phyloP scores from a whole-genome alignment of 345 rosid species.

The Clausena lansium region DNA sequence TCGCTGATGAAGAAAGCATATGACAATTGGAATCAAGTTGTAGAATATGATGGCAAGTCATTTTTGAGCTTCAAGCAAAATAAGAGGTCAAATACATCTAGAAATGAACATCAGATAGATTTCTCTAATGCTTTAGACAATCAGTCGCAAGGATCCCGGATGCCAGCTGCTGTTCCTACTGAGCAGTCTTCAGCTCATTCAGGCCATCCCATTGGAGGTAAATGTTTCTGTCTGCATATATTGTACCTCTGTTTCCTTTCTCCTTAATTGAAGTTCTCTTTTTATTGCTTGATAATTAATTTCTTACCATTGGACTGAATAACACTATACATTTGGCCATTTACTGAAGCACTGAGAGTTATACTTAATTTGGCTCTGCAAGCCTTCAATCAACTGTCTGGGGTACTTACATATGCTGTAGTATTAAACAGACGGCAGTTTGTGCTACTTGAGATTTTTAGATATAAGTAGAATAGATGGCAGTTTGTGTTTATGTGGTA shows the following conservation, averaged over 20 bases:
- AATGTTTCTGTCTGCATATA: constrained; percentile 8
- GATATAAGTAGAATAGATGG: background rate
- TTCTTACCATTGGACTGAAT: background rate
- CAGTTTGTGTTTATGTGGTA: background rate
- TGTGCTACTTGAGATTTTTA: background rate
- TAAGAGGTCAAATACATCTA: constrained; percentile 45
- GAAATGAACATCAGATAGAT: constrained; percentile 45
- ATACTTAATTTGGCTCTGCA: background rate
- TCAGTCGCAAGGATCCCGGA: constrained; percentile 49
- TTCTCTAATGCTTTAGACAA: constrained; percentile 49
- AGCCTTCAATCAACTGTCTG: background rate
- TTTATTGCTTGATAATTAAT: background rate
- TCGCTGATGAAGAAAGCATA: constrained; percentile 87
- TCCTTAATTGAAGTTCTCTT: background rate
- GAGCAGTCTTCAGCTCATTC: constrained; percentile 56
- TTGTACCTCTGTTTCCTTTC: background rate
- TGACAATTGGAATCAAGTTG: constrained; percentile 82
- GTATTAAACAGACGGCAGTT: background rate
- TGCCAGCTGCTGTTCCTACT: constrained; percentile 45
- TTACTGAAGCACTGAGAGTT: background rate
- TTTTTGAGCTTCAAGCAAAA: constrained; percentile 64
- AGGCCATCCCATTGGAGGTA: constrained; percentile 61
- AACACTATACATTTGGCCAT: background rate
- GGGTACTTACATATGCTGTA: background rate
- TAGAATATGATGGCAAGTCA: constrained; percentile 92